Evolutionary conservation across 768 basidiomycete species (phyloP), one percentile per base, ranked within the genome.

Genomic region (Solioccasus polychromus): DNA sequence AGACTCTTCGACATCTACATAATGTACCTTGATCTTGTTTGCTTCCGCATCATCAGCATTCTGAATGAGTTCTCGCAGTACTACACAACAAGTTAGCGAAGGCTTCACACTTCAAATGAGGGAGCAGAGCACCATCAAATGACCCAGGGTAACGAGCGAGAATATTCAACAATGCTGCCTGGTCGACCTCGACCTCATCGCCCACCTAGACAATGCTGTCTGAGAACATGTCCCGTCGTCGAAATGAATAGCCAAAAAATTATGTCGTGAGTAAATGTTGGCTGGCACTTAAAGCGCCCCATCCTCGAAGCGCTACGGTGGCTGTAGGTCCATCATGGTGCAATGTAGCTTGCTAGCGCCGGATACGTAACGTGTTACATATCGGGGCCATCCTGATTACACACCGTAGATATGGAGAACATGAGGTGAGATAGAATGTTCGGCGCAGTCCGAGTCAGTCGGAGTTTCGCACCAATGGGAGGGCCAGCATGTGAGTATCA

Each of bases 61-160:
- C 55, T 80, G 79, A 11, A 80, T 58, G 17, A 81, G 63, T 53
- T 80, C 80, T 40, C 80, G 61, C 44, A 75, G 73, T 28, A 79
- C 75, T 66, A 34, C 12, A n/a, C n/a, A n/a, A 28, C 12, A 10
- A 8, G 17, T 10, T 6, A 34, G 6, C 7, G 10, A 34, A 5
- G 18, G 10, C 15, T 8, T 17, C 10, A n/a, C n/a, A n/a, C n/a
- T 15, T 5, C 15, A 18, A 34, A 15, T 5, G 5, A 15, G 11
- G 15, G 15, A 34, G 18, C 7, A 11, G 10, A 34, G 4, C 5
- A 46, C 53, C 30, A 29, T 53, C 52, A 17, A 53, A 53, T 8
- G 26, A 8, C 22, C 52, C 52, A 4, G 32, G 32, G 10, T 34
- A 34, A 12, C 32, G 32, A 8, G 32, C 18, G 17, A 34, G 32